Evolutionary conservation across 805 yeast genomes (phyloP).

Genomic region (Tetrapisispora nanseiensis): DNA sequence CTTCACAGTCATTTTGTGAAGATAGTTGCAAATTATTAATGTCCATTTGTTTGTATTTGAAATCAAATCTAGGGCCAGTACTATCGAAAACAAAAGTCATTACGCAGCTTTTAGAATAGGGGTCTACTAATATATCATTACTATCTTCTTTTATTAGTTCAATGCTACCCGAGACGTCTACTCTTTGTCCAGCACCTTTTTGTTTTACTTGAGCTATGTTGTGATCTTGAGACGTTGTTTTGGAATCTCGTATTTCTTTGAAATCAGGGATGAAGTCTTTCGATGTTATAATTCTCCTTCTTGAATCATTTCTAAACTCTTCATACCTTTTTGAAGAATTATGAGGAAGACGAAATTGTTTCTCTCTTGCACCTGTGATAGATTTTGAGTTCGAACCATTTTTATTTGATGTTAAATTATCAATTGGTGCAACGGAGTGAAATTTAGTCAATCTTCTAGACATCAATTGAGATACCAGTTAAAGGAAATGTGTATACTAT

Average conservation of each 20-base stretch:
- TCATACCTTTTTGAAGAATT: slow-evolving; percentile 10
- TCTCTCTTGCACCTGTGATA: no score
- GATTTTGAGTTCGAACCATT: not conserved
- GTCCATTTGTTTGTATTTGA: slow-evolving; percentile 8
- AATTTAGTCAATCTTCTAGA: slow-evolving; percentile 1
- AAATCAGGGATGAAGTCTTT: slow-evolving; percentile 10
- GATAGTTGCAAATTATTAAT: slow-evolving; percentile 12
- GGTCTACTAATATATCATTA: not conserved
- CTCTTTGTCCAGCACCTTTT: not conserved
- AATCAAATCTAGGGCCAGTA: slow-evolving; percentile 9
- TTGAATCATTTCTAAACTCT: slow-evolving; percentile 11
- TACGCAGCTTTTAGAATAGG: not conserved
- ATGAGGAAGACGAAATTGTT: not conserved
- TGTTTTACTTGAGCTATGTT: not conserved
- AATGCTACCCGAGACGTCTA: slow-evolving; percentile 1
- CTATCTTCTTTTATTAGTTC: not conserved
- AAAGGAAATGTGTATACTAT: no score
- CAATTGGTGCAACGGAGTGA: slow-evolving; percentile 2
- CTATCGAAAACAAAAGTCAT: slow-evolving; percentile 9
- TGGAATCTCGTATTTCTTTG: not conserved
- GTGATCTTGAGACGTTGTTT: not conserved
- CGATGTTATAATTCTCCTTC: slow-evolving; percentile 9
- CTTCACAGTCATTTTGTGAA: slow-evolving; percentile 13
- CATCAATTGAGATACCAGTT: not conserved
- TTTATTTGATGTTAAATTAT: slow-evolving; percentile 1